Evolutionary conservation across 306 rosid species (phyloP), one percentile per base, ranked within the genome.

Genomic region (Castanospermum australe): DNA sequence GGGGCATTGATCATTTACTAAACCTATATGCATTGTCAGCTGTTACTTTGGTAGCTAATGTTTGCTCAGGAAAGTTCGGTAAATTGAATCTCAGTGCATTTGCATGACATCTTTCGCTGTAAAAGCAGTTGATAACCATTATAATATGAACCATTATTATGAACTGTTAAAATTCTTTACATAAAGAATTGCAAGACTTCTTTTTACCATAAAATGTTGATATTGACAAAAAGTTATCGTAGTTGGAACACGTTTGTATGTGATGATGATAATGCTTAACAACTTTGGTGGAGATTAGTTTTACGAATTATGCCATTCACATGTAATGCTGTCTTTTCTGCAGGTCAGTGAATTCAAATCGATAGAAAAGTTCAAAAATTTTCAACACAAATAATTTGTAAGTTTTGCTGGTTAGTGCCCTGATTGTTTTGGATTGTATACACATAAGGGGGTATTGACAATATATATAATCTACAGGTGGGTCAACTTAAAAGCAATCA

Each of bases 331-430:
- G 30, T 88, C 69, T 71, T 66, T 76, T 83, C 32, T 82, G 82
- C 88, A 95, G 99, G 93, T 95, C 51, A 80, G 79, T 57, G 99
- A 93, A 82, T 95, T 95, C 94, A 95, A 95, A 94, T 95, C 99
- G 5, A 95, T 95, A 11, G 89, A 95, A 89, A 95, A 95, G 86
- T 95, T 95, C 92, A 95, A 95, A n/a, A 81, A 95, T 95, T 86
- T 95, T 95, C 92, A 95, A 95, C 86, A 95, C 99, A 39, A 95
- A 95, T 69, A 95, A 95, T 84, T 81, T 95, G 99, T 95, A 86
- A 84, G 96, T 91, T 66, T 41, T 21, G 42, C 80, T 32, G 48
- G 60, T 35, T 45, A 47, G 47, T 76, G 55, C 35, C 15, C 51
- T 21, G 28, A 47, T 51, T 83, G 44, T 67, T 70, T 55, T 74